Conservation (phyloP, 768 basidiomycete species). For the Suillus ampliporus region DNA sequence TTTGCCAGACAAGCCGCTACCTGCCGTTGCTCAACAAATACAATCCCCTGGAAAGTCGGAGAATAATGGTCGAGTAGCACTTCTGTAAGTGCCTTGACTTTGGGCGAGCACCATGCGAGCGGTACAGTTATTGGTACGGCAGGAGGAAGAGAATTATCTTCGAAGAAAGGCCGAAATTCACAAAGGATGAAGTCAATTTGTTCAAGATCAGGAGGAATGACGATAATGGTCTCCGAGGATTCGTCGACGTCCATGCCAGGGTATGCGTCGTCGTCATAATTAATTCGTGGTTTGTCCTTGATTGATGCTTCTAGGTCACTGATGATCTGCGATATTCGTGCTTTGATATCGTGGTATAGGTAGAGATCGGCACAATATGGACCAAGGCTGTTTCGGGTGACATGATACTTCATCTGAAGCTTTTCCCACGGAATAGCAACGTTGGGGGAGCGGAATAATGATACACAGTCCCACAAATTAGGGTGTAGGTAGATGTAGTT, state of each 20-base stretch:
- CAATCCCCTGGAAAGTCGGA: slow-evolving; percentile 73
- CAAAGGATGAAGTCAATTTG: slow-evolving; percentile 56
- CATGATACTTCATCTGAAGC: slow-evolving; percentile 65
- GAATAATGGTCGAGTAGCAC: slow-evolving; percentile 61
- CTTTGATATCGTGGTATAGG: slow-evolving; percentile 63
- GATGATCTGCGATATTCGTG: slow-evolving; percentile 50
- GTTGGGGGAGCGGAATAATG: slow-evolving; percentile 40
- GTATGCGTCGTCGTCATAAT: slow-evolving; percentile 18
- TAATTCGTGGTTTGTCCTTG: slow-evolving; percentile 21
- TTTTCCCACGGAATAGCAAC: slow-evolving; percentile 61
- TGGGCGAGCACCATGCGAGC: slow-evolving; percentile 75
- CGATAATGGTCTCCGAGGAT: slow-evolving; percentile 23
- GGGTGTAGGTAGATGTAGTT: slow-evolving; percentile 63
- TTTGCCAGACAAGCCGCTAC: slow-evolving; percentile 72
- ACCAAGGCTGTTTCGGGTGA: slow-evolving; percentile 67
- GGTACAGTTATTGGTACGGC: slow-evolving; percentile 48
- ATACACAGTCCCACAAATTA: slow-evolving; percentile 58
- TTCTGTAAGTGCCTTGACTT: slow-evolving; percentile 66
- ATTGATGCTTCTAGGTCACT: slow-evolving; percentile 29
- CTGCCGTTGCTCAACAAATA: slow-evolving; percentile 89
- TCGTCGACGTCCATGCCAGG: slow-evolving; percentile 35
- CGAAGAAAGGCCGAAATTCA: slow-evolving; percentile 47
- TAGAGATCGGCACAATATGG: slow-evolving; percentile 79
- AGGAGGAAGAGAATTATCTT: slow-evolving; percentile 28
- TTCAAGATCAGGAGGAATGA: slow-evolving; percentile 47